These are phyloP conservation scores for Rhizophagus clarus DNA, from an alignment of 192 early-diverging fungal genomes.

Conservation along the genomic window DNA sequence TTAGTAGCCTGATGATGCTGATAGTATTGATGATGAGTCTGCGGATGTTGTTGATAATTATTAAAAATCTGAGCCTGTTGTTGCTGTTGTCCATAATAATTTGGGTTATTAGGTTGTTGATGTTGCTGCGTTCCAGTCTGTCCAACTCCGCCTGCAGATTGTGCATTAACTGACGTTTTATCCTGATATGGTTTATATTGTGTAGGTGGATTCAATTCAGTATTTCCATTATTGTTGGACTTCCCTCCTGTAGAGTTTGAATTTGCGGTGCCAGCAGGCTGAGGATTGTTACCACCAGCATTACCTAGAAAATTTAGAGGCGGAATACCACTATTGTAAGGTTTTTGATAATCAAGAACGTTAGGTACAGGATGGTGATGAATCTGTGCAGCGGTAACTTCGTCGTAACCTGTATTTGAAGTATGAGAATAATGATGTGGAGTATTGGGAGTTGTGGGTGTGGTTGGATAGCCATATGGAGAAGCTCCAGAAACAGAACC, in stretches of 20 bases:
- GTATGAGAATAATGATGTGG: constrained; percentile 38
- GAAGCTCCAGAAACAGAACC: constrained; percentile 40
- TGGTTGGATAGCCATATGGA: constrained; percentile 42
- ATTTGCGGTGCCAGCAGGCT: not conserved
- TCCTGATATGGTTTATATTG: constrained; percentile 27
- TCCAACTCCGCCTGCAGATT: not conserved
- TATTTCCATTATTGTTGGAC: constrained; percentile 15
- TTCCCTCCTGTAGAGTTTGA: constrained; percentile 11
- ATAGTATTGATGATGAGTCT: constrained; percentile 27
- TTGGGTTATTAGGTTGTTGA: constrained; percentile 11
- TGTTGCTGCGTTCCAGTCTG: constrained; percentile 9
- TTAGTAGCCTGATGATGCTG: constrained; percentile 27
- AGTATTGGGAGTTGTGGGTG: constrained; percentile 43
- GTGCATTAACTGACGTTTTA: not conserved
- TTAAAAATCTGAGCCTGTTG: constrained; percentile 29
- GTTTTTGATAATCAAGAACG: constrained; percentile 46
- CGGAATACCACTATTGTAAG: constrained; percentile 36
- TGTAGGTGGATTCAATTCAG: constrained; percentile 18
- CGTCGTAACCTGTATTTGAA: constrained; percentile 43
- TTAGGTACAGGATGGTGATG: constrained; percentile 32
- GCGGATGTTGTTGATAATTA: constrained; percentile 28
- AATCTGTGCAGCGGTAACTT: constrained; percentile 38
- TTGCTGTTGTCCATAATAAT: constrained; percentile 28
- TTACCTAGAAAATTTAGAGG: constrained; percentile 40
- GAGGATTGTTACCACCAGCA: constrained; percentile 9